Percentiles rank a stretch among this genome's conserved stretches.
These are phyloP conservation scores for Microcera coccophila DNA, from an alignment of 2,329 filamentous ascomycete genomes.

Conservation along the genomic window DNA sequence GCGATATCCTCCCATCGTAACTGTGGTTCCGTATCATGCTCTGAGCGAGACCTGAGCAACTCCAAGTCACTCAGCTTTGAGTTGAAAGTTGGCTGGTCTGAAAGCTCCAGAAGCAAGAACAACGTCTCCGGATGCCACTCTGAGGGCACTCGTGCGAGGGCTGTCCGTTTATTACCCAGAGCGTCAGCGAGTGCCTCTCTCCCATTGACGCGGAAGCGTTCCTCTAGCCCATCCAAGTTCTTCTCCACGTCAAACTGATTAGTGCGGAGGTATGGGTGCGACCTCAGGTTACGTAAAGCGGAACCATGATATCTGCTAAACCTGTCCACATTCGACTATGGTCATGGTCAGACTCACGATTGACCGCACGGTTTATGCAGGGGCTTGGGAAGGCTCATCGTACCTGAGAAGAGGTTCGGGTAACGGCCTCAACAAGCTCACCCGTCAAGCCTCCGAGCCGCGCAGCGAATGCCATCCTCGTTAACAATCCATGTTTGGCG, in stretches of 20 bases:
- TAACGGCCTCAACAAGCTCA: slow-evolving; percentile 64
- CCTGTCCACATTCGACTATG: slow-evolving; percentile 28
- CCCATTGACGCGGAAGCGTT: slow-evolving; percentile 78
- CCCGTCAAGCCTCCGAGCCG: slow-evolving; percentile 62
- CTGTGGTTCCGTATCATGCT: slow-evolving; percentile 41
- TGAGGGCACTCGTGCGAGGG: slow-evolving; percentile 50
- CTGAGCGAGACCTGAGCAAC: slow-evolving; percentile 41
- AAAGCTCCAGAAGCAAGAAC: slow-evolving; percentile 73
- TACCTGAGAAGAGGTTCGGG: slow-evolving; percentile 53
- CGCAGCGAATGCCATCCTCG: slow-evolving; percentile 66
- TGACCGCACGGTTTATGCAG: slow-evolving; percentile 5
- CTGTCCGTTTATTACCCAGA: slow-evolving; percentile 55
- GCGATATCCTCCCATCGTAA: slow-evolving; percentile 79
- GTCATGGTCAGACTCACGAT: slow-evolving; percentile 7
- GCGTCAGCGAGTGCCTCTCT: slow-evolving; percentile 76
- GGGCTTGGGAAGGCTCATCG: slow-evolving; percentile 4
- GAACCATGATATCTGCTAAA: slow-evolving; percentile 47
- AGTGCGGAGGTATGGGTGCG: slow-evolving; percentile 58
- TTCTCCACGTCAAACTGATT: slow-evolving; percentile 71
- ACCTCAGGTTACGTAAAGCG: slow-evolving; percentile 48
- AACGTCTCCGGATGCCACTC: slow-evolving; percentile 78
- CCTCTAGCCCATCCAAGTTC: slow-evolving; percentile 68
- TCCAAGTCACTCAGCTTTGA: slow-evolving; percentile 63
- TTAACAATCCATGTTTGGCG: slow-evolving; percentile 4
- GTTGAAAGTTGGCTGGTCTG: slow-evolving; percentile 72